Evolutionary conservation across 2,329 filamentous ascomycete species (phyloP).

Genomic region (Alternaria dauci): DNA sequence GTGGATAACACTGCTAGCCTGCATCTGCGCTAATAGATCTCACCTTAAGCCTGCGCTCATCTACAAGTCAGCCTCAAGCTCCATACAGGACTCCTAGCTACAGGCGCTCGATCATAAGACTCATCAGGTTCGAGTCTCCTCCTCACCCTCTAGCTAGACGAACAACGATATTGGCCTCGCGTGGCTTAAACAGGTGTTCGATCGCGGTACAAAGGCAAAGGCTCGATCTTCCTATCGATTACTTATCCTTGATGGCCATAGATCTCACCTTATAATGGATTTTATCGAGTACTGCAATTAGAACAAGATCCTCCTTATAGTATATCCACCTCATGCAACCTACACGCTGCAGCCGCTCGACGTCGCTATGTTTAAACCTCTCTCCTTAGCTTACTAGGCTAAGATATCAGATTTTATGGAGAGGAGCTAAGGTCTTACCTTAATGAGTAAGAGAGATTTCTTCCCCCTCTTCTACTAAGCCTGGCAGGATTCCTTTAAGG

Average conservation of each 20-base stretch:
- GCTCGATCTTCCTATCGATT: neutral
- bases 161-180: constrained; percentile 19
- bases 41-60: too few species aligned
- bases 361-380: too few species aligned
- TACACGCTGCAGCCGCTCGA: too few species aligned
- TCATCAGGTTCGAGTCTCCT: neutral
- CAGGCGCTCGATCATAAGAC: neutral
- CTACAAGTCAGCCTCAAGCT: too few species aligned
- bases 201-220: constrained; percentile 1
- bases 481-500: too few species aligned
- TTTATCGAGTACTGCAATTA: neutral
- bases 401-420: too few species aligned
- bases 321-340: neutral
- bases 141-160: constrained; percentile 8
- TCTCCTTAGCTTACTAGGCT: too few species aligned
- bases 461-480: too few species aligned
- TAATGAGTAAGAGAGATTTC: too few species aligned
- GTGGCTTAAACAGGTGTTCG: constrained; percentile 23
- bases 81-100: too few species aligned
- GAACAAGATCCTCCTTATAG: neutral
- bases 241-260: neutral
- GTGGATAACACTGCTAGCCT: constrained; percentile 13
- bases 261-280: too few species aligned
- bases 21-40: constrained; percentile 4
- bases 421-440: too few species aligned